phyloP scores from a whole-genome alignment of 257 asterid species.

The Echites panduratus region DNA sequence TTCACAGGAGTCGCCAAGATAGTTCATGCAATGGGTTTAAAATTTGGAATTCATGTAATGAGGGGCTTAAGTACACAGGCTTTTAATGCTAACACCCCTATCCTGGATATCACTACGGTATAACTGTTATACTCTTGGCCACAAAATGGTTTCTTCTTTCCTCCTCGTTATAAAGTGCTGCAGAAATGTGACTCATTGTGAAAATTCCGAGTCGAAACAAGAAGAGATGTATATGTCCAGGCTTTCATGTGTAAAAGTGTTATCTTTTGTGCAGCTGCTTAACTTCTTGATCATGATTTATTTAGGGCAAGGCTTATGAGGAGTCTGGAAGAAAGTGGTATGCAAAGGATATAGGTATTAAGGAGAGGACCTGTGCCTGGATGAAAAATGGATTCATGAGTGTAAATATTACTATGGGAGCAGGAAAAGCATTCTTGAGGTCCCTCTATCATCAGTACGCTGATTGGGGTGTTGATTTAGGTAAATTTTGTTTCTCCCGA shows the following conservation, averaged over 20 bases:
- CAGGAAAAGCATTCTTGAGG: slow-evolving; percentile 85
- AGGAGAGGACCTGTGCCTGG: slow-evolving; percentile 81
- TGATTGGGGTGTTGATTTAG: slow-evolving; percentile 93
- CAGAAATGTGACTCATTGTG: neutral
- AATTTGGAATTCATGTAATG: slow-evolving; percentile 96
- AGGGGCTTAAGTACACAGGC: slow-evolving; percentile 90
- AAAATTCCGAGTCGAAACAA: neutral
- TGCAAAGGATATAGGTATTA: slow-evolving; percentile 75
- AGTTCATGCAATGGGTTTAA: slow-evolving; percentile 84
- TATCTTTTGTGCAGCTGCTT: neutral
- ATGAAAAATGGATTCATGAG: slow-evolving; percentile 94
- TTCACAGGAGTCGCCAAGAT: slow-evolving; percentile 55
- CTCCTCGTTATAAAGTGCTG: slow-evolving; percentile 4
- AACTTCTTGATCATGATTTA: neutral
- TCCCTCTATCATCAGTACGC: slow-evolving; percentile 91
- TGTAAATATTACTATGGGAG: slow-evolving; percentile 65
- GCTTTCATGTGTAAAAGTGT: neutral
- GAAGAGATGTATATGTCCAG: neutral
- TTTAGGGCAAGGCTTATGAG: slow-evolving; percentile 71
- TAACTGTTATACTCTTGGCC: slow-evolving; percentile 7
- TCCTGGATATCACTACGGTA: slow-evolving; percentile 74
- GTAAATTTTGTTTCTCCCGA: slow-evolving; percentile 30
- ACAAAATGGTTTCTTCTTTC: neutral
- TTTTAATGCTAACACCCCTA: slow-evolving; percentile 64
- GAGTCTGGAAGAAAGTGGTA: slow-evolving; percentile 62